Conservation (phyloP, 2,329 filamentous ascomycete species). For the Ceratocystis ficicola region DNA sequence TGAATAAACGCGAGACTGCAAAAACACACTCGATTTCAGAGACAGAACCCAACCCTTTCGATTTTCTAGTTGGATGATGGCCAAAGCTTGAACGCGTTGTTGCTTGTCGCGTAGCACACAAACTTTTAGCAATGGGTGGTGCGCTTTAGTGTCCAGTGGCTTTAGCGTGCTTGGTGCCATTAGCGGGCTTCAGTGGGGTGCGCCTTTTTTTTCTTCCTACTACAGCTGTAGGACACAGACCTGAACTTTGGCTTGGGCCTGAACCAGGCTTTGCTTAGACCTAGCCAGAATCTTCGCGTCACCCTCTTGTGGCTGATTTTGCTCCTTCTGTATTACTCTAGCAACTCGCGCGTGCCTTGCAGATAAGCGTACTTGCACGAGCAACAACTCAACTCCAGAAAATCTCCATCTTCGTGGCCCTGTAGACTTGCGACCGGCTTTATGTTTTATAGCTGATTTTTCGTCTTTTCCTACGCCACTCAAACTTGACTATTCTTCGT, state of each 20-base stretch:
- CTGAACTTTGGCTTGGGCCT: background rate
- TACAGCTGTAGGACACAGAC: background rate
- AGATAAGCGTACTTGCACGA: background rate
- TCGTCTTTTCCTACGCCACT: background rate
- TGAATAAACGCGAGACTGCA: no score
- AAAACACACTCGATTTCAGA: no score
- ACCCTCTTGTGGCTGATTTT: conserved; percentile 2
- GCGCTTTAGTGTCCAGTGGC: background rate
- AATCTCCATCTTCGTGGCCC: background rate
- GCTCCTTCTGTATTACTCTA: conserved; percentile 9
- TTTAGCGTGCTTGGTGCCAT: no score
- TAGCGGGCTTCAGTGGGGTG: no score
- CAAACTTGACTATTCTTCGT: background rate
- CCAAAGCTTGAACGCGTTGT: background rate
- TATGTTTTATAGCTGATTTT: background rate
- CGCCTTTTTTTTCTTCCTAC: background rate
- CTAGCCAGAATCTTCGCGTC: conserved; percentile 8
- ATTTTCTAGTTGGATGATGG: background rate
- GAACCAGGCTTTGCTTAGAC: background rate
- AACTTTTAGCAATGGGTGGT: background rate
- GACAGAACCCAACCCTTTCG: background rate
- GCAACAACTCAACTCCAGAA: background rate
- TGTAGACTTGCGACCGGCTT: background rate
- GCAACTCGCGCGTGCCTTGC: conserved; percentile 8
- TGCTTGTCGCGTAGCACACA: background rate